Conservation (phyloP, 2,329 filamentous ascomycete genomes). For the Alternaria solani region DNA sequence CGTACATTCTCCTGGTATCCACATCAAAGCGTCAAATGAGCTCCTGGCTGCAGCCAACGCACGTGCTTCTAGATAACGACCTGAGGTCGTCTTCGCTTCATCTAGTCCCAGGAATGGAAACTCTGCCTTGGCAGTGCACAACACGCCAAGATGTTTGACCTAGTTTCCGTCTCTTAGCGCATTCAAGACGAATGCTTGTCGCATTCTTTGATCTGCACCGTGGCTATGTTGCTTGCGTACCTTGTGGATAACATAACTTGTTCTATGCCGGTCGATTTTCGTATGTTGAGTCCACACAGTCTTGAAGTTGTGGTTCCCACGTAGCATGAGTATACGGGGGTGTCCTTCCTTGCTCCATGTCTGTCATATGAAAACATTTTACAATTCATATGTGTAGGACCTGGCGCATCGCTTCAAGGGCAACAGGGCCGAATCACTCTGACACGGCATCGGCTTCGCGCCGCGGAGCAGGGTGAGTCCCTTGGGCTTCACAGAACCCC, state of each 20-base stretch:
- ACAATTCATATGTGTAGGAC: slow-evolving; percentile 3
- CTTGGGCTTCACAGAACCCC: slow-evolving; percentile 4
- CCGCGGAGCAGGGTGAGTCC: slow-evolving; percentile 22
- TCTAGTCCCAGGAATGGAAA: slow-evolving; percentile 23
- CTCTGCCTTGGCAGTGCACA: slow-evolving; percentile 31
- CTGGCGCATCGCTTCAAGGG: neutral
- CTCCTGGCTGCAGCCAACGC: slow-evolving; percentile 29
- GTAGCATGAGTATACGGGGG: neutral
- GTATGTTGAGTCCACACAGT: neutral
- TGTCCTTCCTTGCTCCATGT: neutral
- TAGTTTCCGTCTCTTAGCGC: slow-evolving; percentile 17
- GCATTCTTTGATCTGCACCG: slow-evolving; percentile 12
- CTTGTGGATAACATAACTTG: neutral
- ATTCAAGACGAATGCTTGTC: slow-evolving; percentile 14
- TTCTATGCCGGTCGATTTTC: neutral
- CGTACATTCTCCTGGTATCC: slow-evolving; percentile 42
- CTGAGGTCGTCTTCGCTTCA: slow-evolving; percentile 32
- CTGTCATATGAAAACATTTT: slow-evolving; percentile 1
- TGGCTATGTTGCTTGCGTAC: slow-evolving; percentile 17
- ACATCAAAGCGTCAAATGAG: slow-evolving; percentile 42
- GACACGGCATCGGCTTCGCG: slow-evolving; percentile 9
- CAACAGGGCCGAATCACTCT: slow-evolving; percentile 12
- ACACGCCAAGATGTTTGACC: slow-evolving; percentile 38
- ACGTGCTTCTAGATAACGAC: slow-evolving; percentile 31
- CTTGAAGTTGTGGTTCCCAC: neutral